Evolutionary conservation across 208 protist genomes (phyloP), one percentile per base, ranked within the genome.

Genomic region (Crithidia mellificae): DNA sequence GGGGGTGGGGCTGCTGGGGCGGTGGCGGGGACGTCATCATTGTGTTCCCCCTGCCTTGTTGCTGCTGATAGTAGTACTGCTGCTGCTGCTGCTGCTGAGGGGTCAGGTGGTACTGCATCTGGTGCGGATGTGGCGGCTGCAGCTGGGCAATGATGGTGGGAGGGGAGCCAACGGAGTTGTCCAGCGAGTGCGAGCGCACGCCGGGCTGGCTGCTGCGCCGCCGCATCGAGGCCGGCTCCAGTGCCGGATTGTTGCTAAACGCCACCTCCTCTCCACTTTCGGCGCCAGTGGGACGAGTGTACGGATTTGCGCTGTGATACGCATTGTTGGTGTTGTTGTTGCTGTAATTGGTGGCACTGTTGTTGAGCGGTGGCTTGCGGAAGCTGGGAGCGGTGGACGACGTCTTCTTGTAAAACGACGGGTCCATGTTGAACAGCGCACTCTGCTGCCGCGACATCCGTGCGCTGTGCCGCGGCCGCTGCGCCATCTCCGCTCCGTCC

Each of bases 361-460:
- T 20, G 5, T 6, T 30, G 3, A 6, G 22, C 24, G 41, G 56
- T 51, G 38, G 41, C 19, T 51, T 17, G 27, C 43, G 56, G 25
- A 63, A 63, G 56, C 56, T 63, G 0, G 56, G 56, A 4, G 56
- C 43, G 17, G 56, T 51, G 12, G 56, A 49, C 1, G 56, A 63
- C 43, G 41, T 51, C 43, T 51, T 63, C 27, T 63, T 63, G 17
- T 63, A 51, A 24, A 63, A 51, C 2, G 56, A 63, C n/a, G 56
- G 56, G 43, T 63, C 56, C 56, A 51, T 63, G 41, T 63, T 51
- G 56, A 36, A 51, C 4, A 63, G 56, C 25, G 41, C 56, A 15
- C 41, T 63, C 11, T 49, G 56, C 43, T 63, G 56, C 38, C 43
- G 56, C 25, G 54, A 47, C 54, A 36, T 19, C 2, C 17, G 56